These are phyloP conservation scores for Colletotrichum godetiae DNA, from an alignment of 2,329 filamentous ascomycete species.

Conservation along the genomic window DNA sequence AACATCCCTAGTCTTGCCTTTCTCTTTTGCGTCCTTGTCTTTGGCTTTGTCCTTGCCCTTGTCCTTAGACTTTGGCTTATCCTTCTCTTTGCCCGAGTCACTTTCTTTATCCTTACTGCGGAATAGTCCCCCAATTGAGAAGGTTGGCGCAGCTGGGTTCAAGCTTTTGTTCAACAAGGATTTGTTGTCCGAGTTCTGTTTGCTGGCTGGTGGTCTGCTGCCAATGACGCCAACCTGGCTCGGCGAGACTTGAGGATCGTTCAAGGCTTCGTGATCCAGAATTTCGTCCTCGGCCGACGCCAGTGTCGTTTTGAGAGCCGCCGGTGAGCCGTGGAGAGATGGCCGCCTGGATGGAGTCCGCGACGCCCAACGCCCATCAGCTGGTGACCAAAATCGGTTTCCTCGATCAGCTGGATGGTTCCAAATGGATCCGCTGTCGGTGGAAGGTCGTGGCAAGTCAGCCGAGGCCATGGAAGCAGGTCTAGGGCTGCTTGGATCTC, in stretches of 20 bases:
- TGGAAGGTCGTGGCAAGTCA: conserved; percentile 81
- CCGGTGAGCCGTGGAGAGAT: conserved; percentile 82
- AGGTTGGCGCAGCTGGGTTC: conserved; percentile 90
- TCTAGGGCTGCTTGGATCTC: conserved; percentile 69
- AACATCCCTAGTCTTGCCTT: conserved; percentile 51
- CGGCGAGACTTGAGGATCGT: conserved; percentile 63
- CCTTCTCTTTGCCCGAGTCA: conserved; percentile 45
- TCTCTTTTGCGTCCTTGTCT: conserved; percentile 44
- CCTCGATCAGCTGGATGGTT: conserved; percentile 69
- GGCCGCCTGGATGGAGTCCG: conserved; percentile 82
- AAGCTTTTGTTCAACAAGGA: conserved; percentile 69
- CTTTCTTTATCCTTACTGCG: conserved; percentile 54
- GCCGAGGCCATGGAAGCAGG: conserved; percentile 76
- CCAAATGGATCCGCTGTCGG: conserved; percentile 82
- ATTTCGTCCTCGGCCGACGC: conserved; percentile 75
- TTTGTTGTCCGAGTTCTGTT: conserved; percentile 44
- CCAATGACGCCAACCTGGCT: conserved; percentile 80
- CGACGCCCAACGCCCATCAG: conserved; percentile 63
- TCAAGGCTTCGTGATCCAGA: conserved; percentile 66
- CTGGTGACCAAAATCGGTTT: conserved; percentile 72
- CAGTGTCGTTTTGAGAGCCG: conserved; percentile 68
- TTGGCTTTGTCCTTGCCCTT: conserved; percentile 46
- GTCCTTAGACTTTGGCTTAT: conserved; percentile 50
- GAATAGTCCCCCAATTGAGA: conserved; percentile 76
- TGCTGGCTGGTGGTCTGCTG: conserved; percentile 70